Evolutionary conservation across 495 filamentous ascomycete species (phyloP).

Genomic region (Daldinia loculata): DNA sequence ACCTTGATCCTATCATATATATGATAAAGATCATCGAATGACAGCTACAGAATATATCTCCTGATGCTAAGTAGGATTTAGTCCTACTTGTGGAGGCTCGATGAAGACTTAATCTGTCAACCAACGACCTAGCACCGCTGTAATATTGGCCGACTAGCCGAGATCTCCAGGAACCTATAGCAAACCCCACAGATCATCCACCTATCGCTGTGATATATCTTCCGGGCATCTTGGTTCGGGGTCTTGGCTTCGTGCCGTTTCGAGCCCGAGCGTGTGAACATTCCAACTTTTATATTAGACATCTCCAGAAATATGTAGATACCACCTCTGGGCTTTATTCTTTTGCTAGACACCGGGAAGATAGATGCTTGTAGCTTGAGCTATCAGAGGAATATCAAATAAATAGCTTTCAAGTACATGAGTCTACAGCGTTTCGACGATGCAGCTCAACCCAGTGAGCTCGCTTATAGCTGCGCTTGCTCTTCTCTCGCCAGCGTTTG

Average conservation of each 20-base stretch:
- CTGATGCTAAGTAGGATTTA: slow-evolving; percentile 7
- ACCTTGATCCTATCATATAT: not conserved
- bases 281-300: not conserved
- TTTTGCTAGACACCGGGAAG: not conserved
- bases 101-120: slow-evolving; percentile 8
- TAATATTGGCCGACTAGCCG: slow-evolving; percentile 24
- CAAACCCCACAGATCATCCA: slow-evolving; percentile 39
- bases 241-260: slow-evolving; percentile 22
- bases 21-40: not conserved
- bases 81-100: slow-evolving; percentile 1
- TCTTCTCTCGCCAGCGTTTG: slow-evolving; percentile 4
- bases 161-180: slow-evolving; percentile 19
- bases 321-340: not conserved
- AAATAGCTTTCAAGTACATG: too few relatives aligned
- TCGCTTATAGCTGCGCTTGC: slow-evolving; percentile 6
- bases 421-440: slow-evolving; percentile 9
- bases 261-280: not conserved
- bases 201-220: slow-evolving; percentile 26
- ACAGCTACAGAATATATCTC: not conserved
- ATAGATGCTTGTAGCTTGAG: not conserved
- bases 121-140: slow-evolving; percentile 9
- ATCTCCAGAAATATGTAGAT: slow-evolving; percentile 8
- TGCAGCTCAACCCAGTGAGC: slow-evolving; percentile 14
- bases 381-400: not conserved
- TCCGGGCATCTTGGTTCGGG: slow-evolving; percentile 12